A percentile compares a stretch with the other conserved stretches of the same genome.
Evolutionary conservation across 2,329 filamentous ascomycete species (phyloP).

Genomic region (Sporothrix brasiliensis): DNA sequence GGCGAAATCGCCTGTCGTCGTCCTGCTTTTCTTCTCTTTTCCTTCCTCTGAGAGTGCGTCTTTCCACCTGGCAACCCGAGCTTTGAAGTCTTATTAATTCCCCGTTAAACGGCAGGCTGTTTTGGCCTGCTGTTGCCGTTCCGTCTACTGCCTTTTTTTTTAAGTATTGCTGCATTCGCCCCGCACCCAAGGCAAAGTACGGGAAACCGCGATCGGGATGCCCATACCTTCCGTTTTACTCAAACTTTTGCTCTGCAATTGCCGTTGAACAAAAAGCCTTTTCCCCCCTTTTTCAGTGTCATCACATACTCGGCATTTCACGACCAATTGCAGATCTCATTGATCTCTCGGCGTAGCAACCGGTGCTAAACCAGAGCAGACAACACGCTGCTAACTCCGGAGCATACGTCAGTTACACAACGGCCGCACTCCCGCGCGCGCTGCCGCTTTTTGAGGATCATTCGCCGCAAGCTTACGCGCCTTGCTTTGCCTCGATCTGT

Average conservation of each 20-base stretch:
- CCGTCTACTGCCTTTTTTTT: constrained; percentile 10
- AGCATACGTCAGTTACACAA: constrained; percentile 11
- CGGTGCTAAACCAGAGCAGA: neutral
- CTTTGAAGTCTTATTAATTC: constrained; percentile 20
- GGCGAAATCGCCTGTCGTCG: constrained; percentile 2
- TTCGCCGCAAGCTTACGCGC: neutral
- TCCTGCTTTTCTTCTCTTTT: neutral
- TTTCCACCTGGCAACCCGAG: neutral
- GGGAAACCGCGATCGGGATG: constrained; percentile 10
- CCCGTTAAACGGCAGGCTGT: neutral
- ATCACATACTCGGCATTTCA: neutral
- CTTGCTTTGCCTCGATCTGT: neutral
- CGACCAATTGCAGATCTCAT: neutral
- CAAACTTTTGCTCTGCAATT: constrained; percentile 1
- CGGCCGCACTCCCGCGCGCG: constrained; percentile 2
- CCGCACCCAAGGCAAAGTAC: constrained; percentile 18
- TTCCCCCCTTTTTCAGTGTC: neutral
- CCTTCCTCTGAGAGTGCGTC: neutral
- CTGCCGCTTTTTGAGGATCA: neutral
- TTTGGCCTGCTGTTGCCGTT: constrained; percentile 5
- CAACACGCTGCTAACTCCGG: constrained; percentile 5
- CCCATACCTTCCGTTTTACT: neutral
- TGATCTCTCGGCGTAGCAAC: neutral
- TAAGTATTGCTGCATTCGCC: constrained; percentile 21
- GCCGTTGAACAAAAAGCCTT: neutral